Percentiles rank a stretch among this genome's conserved stretches.
Evolutionary conservation across 371 early-diverging fungal genomes (phyloP).

Genomic region (Apophysomyces ossiformis): DNA sequence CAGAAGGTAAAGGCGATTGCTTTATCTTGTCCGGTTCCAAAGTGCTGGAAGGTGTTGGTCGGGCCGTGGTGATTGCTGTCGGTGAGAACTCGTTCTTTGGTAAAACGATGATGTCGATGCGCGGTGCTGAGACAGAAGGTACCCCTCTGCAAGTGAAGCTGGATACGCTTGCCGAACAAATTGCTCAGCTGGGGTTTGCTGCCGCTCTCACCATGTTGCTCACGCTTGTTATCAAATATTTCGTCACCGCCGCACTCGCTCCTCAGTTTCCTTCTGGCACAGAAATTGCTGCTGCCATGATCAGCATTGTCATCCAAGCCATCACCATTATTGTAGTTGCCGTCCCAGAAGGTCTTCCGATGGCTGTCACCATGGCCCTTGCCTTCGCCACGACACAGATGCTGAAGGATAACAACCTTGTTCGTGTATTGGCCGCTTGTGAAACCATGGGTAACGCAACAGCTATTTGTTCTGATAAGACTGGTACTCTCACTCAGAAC

Average conservation of each 20-base stretch:
- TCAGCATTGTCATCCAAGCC: constrained; percentile 80
- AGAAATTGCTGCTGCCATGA: constrained; percentile 70
- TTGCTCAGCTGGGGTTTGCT: constrained; percentile 89
- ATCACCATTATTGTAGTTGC: constrained; percentile 95
- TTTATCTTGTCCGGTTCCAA: constrained; percentile 93
- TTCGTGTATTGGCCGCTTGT: constrained; percentile 92
- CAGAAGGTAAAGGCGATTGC: constrained; percentile 69
- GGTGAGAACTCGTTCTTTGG: constrained; percentile 85
- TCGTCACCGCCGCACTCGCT: constrained; percentile 66
- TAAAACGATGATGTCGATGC: constrained; percentile 87
- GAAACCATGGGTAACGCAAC: constrained; percentile 99
- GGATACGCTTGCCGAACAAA: constrained; percentile 84
- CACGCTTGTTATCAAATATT: constrained; percentile 79
- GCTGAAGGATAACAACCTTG: constrained; percentile 93
- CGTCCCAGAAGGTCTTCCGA: constrained; percentile 98
- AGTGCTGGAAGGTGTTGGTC: constrained; percentile 88
- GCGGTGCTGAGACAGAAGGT: constrained; percentile 71
- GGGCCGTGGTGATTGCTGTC: constrained; percentile 84
- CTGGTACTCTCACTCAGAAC: constrained; percentile 96
- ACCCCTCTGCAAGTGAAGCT: constrained; percentile 95
- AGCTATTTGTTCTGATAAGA: constrained; percentile 97
- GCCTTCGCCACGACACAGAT: constrained; percentile 95
- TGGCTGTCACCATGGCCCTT: constrained; percentile 97
- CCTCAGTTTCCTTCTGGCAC: constrained; percentile 58
- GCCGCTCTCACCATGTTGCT: constrained; percentile 82